A percentile compares a stretch with the other conserved stretches of the same genome.
Conservation (phyloP, 352 stramenopile species). For the Pythium chondricola region DNA sequence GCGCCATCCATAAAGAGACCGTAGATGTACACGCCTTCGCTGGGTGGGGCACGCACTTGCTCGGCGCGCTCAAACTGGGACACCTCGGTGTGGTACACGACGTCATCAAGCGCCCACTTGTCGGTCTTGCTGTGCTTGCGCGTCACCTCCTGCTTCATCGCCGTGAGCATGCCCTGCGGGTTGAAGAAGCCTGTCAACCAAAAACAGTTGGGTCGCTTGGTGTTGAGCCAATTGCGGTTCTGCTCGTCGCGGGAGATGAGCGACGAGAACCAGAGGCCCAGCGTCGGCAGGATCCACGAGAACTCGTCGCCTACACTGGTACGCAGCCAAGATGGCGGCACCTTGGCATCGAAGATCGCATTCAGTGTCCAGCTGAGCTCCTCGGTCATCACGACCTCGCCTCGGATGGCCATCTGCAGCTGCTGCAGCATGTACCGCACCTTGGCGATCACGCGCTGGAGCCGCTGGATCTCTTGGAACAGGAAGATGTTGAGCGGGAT, state of each 20-base stretch:
- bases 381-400: conserved; percentile 97
- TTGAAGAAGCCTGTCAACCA: conserved; percentile 99
- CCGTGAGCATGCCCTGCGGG: conserved; percentile 96
- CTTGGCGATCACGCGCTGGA: conserved; percentile 95
- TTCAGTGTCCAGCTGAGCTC: conserved; percentile 94
- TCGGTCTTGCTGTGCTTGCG: conserved; percentile 94
- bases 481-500: conserved; percentile 98
- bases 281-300: conserved; percentile 94
- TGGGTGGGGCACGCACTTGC: conserved; percentile 81
- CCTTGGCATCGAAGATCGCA: conserved; percentile 95
- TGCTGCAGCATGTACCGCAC: conserved; percentile 94
- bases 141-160: conserved; percentile 99
- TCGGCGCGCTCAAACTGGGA: conserved; percentile 91
- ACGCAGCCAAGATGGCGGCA: conserved; percentile 93
- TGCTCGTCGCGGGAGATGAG: conserved; percentile 95
- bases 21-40: conserved; percentile 97
- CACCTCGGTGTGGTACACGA: conserved; percentile 97
- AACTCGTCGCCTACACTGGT: conserved; percentile 97
- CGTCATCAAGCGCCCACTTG: conserved; percentile 97
- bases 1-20: conserved; percentile 96
- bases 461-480: conserved; percentile 97
- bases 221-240: conserved; percentile 94
- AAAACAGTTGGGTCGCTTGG: conserved; percentile 91
- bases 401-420: conserved; percentile 96
- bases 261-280: conserved; percentile 97